phyloP scores from a whole-genome alignment of 2,329 filamentous ascomycete species.

The Trichoderma sp. region DNA sequence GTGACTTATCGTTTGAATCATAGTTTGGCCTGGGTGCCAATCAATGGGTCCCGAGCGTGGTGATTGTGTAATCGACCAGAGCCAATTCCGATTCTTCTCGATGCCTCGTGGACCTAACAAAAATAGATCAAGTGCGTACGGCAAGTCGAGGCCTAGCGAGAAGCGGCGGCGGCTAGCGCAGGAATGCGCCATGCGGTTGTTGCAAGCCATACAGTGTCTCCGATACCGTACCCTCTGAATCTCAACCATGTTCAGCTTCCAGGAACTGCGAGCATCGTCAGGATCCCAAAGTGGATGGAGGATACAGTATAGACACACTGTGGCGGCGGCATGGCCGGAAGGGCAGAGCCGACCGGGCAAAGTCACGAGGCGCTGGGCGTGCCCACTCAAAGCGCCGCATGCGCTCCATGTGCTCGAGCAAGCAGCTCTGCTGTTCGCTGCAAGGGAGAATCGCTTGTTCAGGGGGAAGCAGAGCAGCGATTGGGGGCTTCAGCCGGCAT shows the following conservation, averaged over 20 bases:
- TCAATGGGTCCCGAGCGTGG: no score
- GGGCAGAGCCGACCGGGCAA: constrained; percentile 8
- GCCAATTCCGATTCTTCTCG: no score
- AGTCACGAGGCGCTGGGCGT: constrained; percentile 26
- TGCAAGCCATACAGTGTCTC: constrained; percentile 14
- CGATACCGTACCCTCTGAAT: constrained; percentile 12
- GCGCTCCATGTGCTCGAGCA: constrained; percentile 21
- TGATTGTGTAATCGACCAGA: no score
- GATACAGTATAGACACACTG: constrained; percentile 13
- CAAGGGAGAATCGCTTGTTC: constrained; percentile 12
- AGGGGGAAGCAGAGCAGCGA: neutral
- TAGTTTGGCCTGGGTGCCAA: no score
- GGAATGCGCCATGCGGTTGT: neutral
- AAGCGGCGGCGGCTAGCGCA: constrained; percentile 12
- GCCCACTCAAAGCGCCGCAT: constrained; percentile 28
- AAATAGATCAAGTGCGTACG: no score
- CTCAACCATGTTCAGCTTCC: neutral
- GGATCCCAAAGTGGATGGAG: neutral
- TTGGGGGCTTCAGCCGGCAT: neutral
- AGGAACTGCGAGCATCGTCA: no score
- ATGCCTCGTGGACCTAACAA: no score
- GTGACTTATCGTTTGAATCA: neutral
- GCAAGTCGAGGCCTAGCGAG: neutral
- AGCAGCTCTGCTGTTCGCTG: neutral
- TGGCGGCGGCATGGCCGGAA: constrained; percentile 17